A percentile compares a stretch with the other conserved stretches of the same genome.
Evolutionary conservation across 495 filamentous ascomycete genomes (phyloP).

Genomic region (Penicillium lagena): DNA sequence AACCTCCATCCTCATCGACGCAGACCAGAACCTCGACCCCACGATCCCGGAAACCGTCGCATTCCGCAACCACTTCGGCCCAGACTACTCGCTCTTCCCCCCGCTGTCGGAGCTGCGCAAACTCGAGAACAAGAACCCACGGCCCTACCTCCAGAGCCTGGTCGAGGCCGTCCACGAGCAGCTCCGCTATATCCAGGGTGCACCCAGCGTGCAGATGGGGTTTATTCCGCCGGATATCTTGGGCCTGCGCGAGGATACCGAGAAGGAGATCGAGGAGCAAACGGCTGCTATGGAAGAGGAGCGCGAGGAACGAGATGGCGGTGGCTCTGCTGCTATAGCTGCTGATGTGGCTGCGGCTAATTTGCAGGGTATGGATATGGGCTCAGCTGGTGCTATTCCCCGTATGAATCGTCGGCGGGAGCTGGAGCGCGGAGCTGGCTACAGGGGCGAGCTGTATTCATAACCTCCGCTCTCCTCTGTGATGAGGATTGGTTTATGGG

Average conservation of each 20-base stretch:
- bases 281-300: conserved; percentile 52
- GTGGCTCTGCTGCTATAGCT: conserved; percentile 10
- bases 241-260: conserved; percentile 69
- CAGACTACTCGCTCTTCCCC: conserved; percentile 71
- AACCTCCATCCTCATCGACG: conserved; percentile 81
- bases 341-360: conserved; percentile 1
- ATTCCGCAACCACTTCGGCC: conserved; percentile 77
- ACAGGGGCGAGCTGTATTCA: conserved; percentile 36
- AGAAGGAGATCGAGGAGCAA: conserved; percentile 70
- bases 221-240: conserved; percentile 73
- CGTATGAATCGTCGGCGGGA: conserved; percentile 29
- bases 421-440: conserved; percentile 35
- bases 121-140: conserved; percentile 73
- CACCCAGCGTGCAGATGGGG: conserved; percentile 82
- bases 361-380: conserved; percentile 3
- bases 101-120: conserved; percentile 61
- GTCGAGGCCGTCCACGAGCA: conserved; percentile 74
- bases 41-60: conserved; percentile 66
- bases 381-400: conserved; percentile 17
- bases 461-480: conserved; percentile 1
- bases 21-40: conserved; percentile 61
- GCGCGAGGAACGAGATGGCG: conserved; percentile 35
- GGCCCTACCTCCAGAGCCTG: conserved; percentile 67
- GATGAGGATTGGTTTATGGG: conserved; percentile 5
- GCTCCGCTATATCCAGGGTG: conserved; percentile 73